Percentiles rank a stretch among this genome's conserved stretches.
Conservation (phyloP, 345 rosid genomes). For the Citrus mangshanensis region DNA sequence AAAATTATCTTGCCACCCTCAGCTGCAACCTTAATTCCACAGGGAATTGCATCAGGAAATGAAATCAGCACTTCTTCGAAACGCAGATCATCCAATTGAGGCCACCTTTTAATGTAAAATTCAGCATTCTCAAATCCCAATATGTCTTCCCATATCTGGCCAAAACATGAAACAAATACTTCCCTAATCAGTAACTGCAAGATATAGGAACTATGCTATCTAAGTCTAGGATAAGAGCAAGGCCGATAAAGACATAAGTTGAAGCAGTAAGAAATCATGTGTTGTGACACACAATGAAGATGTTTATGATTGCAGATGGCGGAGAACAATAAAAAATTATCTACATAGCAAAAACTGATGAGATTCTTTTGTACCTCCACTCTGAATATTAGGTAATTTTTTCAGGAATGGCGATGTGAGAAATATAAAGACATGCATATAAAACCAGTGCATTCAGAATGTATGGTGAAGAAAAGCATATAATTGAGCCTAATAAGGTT, state of each 20-base stretch:
- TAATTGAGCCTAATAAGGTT: background rate
- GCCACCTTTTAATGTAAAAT: slow-evolving; percentile 89
- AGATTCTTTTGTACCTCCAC: background rate
- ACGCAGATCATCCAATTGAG: slow-evolving; percentile 65
- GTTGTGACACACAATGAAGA: background rate
- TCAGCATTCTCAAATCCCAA: slow-evolving; percentile 92
- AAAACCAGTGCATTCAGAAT: background rate
- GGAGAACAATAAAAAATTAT: background rate
- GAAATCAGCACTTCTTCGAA: slow-evolving; percentile 77
- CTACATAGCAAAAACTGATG: background rate
- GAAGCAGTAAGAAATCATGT: background rate
- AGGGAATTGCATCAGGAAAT: slow-evolving; percentile 86
- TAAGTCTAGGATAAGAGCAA: background rate
- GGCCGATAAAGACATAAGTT: background rate
- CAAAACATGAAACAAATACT: background rate
- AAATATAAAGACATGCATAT: background rate
- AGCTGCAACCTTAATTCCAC: slow-evolving; percentile 82
- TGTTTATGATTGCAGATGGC: background rate
- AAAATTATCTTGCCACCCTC: slow-evolving; percentile 70
- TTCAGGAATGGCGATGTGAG: background rate
- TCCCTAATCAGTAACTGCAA: background rate
- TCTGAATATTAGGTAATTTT: background rate
- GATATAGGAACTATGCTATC: background rate
- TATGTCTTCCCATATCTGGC: slow-evolving; percentile 93
- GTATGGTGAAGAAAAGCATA: background rate